phyloP scores from a whole-genome alignment of 352 stramenopile species.

The Phytophthora sojae region DNA sequence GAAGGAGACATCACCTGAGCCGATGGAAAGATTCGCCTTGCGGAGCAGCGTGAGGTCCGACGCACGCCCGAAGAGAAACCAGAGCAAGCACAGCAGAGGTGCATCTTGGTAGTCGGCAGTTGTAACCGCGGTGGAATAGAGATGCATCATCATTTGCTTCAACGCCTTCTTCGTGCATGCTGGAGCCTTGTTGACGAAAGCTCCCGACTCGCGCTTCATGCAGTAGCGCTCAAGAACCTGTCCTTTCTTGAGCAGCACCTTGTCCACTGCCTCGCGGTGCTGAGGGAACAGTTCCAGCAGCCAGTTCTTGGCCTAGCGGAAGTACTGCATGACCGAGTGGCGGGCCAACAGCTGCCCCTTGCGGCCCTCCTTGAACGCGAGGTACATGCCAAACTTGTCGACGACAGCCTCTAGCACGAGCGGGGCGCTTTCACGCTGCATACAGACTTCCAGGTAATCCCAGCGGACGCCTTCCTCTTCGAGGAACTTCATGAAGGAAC shows the following conservation, averaged over 20 bases:
- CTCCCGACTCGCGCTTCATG: conserved; percentile 5
- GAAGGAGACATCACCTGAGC: conserved; percentile 1
- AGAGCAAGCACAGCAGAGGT: conserved; percentile 24
- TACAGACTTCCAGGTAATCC: conserved; percentile 23
- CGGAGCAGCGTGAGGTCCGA: not conserved
- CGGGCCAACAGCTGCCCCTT: conserved; percentile 12
- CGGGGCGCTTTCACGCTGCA: conserved; percentile 9
- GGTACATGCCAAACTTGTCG: conserved; percentile 35
- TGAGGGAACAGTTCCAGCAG: conserved; percentile 23
- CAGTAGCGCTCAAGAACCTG: conserved; percentile 20
- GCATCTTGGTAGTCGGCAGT: conserved; percentile 25
- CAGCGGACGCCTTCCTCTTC: conserved; percentile 10
- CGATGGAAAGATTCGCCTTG: not conserved
- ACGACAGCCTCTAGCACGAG: conserved; percentile 18
- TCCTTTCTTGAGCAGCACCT: conserved; percentile 25
- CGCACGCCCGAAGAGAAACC: conserved; percentile 22
- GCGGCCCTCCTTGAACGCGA: conserved; percentile 27
- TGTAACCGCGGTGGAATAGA: conserved; percentile 17
- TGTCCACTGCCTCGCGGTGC: conserved; percentile 6
- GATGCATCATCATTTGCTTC: conserved; percentile 15
- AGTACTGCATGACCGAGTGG: conserved; percentile 32
- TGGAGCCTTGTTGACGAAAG: conserved; percentile 15
- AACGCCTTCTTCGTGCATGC: conserved; percentile 15
- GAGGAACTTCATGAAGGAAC: conserved; percentile 26
- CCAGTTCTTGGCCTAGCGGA: conserved; percentile 27